Conservation (phyloP, 768 basidiomycete genomes). For the Mycena epipterygia region DNA sequence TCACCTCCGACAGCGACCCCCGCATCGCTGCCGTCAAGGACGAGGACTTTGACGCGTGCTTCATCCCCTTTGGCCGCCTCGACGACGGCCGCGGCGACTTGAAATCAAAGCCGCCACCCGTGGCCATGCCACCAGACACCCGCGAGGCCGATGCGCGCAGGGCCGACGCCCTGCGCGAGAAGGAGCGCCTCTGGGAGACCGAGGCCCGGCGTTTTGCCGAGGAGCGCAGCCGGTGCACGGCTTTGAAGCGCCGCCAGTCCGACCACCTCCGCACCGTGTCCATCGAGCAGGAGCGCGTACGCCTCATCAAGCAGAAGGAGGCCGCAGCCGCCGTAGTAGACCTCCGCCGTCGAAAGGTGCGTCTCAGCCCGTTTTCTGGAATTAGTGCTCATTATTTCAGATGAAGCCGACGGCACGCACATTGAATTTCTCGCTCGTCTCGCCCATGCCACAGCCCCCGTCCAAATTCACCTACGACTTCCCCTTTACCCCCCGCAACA, state of each 20-base stretch:
- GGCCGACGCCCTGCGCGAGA: neutral
- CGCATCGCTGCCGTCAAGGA: slow-evolving; percentile 72
- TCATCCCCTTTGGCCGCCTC: slow-evolving; percentile 58
- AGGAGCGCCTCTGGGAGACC: slow-evolving; percentile 32
- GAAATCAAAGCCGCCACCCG: neutral
- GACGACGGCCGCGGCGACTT: slow-evolving; percentile 31
- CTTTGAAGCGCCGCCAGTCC: neutral
- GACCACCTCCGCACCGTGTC: slow-evolving; percentile 5
- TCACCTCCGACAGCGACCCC: slow-evolving; percentile 71
- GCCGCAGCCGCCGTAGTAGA: slow-evolving; percentile 25
- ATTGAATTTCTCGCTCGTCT: slow-evolving; percentile 33
- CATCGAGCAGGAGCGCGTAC: slow-evolving; percentile 26
- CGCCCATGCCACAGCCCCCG: slow-evolving; percentile 23
- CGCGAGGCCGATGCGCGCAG: neutral
- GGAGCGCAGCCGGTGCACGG: slow-evolving; percentile 13
- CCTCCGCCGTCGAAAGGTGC: neutral
- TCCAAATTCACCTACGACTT: slow-evolving; percentile 34
- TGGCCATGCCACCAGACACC: too few relatives aligned
- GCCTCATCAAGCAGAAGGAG: slow-evolving; percentile 34
- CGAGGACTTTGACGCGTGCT: slow-evolving; percentile 64
- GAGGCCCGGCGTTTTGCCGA: slow-evolving; percentile 34
- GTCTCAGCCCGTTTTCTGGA: neutral
- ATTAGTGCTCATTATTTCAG: slow-evolving; percentile 5
- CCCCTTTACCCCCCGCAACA: slow-evolving; percentile 31
- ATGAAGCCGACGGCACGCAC: slow-evolving; percentile 33